Conservation (phyloP, 495 filamentous ascomycete genomes). For the Halenospora varia region DNA sequence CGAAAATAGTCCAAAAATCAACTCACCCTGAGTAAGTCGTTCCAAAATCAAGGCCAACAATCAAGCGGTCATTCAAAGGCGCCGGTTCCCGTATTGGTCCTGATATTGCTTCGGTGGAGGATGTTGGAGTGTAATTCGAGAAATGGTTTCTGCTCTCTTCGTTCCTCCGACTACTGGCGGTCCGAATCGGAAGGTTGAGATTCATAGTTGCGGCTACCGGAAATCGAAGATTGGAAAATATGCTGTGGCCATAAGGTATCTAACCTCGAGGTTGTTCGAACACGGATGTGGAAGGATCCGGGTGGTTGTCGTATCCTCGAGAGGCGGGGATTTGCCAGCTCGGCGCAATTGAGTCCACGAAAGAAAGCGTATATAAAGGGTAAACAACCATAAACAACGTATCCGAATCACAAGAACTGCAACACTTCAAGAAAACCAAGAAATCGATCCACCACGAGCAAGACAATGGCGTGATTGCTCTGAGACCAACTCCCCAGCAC, state of each 20-base stretch:
- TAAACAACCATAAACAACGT: neutral
- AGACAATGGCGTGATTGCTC: no score
- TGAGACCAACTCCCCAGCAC: neutral
- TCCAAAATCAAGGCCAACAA: conserved; percentile 66
- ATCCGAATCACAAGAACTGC: no score
- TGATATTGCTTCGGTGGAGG: conserved; percentile 50
- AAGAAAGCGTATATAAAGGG: no score
- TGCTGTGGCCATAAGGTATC: conserved; percentile 12
- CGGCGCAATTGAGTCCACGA: neutral
- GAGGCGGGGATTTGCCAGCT: neutral
- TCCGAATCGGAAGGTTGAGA: conserved; percentile 44
- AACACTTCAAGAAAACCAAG: no score
- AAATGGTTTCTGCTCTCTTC: conserved; percentile 49
- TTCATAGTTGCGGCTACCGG: conserved; percentile 29
- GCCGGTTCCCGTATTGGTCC: conserved; percentile 46
- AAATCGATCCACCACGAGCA: no score
- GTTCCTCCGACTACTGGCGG: conserved; percentile 40
- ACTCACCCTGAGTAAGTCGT: conserved; percentile 67
- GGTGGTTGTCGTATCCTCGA: neutral
- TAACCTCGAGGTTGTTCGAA: neutral
- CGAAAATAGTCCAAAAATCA: neutral
- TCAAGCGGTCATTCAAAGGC: conserved; percentile 47
- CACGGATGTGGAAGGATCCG: no score
- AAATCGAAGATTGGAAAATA: neutral
- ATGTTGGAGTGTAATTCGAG: conserved; percentile 43